These are phyloP conservation scores for Tolypocladium amazonense DNA, from an alignment of 2,329 filamentous ascomycete genomes.

Conservation along the genomic window DNA sequence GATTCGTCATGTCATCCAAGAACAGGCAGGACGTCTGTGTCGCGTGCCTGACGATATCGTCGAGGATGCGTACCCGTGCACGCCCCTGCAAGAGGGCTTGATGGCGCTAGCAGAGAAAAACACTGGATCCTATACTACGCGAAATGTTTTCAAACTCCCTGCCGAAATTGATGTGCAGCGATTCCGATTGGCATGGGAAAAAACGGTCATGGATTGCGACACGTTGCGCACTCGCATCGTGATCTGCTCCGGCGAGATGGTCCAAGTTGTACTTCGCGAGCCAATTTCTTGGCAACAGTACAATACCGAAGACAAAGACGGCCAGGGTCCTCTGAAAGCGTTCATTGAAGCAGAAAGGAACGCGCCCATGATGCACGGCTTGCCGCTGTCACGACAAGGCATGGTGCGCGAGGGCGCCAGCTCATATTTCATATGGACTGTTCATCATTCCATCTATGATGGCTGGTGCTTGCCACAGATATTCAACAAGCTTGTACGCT, in stretches of 20 bases:
- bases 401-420: neutral
- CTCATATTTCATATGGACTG: neutral
- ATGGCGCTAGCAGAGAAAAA: constrained; percentile 22
- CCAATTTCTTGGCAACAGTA: neutral
- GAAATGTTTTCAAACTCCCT: constrained; percentile 13
- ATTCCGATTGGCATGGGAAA: constrained; percentile 18
- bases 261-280: neutral
- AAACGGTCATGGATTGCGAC: neutral
- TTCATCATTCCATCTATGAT: neutral
- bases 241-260: neutral
- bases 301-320: neutral
- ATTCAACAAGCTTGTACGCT: neutral
- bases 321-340: neutral
- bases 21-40: neutral
- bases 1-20: neutral
- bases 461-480: constrained; percentile 1
- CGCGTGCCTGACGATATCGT: constrained; percentile 1
- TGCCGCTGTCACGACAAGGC: neutral
- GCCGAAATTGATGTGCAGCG: constrained; percentile 7
- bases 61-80: constrained; percentile 27
- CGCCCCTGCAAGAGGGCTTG: constrained; percentile 28
- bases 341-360: neutral
- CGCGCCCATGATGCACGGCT: neutral
- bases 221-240: neutral
- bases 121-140: constrained; percentile 24